Conservation (phyloP, 139 green algal species). For the Chlamydomonas incerta region DNA sequence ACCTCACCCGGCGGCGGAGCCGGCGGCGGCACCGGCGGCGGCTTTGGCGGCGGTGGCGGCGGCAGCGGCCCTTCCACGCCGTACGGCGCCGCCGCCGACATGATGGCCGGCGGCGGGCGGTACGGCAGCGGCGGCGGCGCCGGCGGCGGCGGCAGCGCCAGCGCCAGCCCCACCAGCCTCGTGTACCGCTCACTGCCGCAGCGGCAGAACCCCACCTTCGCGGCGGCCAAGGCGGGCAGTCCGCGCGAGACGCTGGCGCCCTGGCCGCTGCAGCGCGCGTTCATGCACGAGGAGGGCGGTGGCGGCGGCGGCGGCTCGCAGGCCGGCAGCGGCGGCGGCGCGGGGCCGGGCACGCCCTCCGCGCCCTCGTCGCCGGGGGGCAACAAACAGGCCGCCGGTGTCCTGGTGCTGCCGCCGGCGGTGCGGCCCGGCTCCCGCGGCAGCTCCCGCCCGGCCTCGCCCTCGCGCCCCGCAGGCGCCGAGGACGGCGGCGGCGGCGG, state of each 20-base stretch:
- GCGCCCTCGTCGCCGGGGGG: not conserved
- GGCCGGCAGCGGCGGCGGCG: too few relatives aligned
- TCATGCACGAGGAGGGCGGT: not conserved
- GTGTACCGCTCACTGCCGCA: conserved; percentile 6
- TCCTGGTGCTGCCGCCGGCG: conserved; percentile 12
- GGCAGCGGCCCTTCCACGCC: too few relatives aligned
- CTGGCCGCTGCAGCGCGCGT: conserved; percentile 35
- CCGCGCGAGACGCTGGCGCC: conserved; percentile 24
- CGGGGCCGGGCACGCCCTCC: not conserved
- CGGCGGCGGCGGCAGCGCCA: not conserved
- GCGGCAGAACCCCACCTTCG: not conserved
- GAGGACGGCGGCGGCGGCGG: not conserved
- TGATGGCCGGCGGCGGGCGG: too few relatives aligned
- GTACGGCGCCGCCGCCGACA: too few relatives aligned
- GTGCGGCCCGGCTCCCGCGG: not conserved
- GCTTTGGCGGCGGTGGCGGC: not conserved
- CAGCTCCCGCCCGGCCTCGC: not conserved
- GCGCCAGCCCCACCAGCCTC: not conserved
- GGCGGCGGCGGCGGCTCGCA: too few relatives aligned
- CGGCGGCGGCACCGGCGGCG: not conserved
- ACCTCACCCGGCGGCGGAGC: not conserved
- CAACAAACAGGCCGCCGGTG: not conserved
- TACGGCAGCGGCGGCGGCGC: too few relatives aligned
- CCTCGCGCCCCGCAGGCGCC: not conserved
- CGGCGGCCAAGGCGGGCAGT: conserved; percentile 33